Evolutionary conservation across 345 rosid species (phyloP), one percentile per base, ranked within the genome.

Genomic region (Geranium rotundifolium): DNA sequence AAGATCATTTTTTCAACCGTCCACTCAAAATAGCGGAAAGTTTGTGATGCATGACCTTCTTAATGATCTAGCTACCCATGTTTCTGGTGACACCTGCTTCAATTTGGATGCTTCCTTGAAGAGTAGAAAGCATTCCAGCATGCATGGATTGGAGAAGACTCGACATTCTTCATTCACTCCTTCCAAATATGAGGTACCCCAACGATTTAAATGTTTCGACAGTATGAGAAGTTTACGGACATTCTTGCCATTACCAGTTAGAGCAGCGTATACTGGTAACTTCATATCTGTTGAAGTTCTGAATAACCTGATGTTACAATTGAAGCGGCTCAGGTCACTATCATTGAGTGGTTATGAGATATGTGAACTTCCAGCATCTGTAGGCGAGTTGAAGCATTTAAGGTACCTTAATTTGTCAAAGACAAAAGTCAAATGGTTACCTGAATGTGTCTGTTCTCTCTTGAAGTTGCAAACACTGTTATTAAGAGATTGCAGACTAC

Each of bases 21-120:
- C 72, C 17, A 57, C 46, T 5, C 7, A 34, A 5, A 19, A 61
- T 7, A 17, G 17, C 39, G 60, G 61, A 1, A 9, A 50, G 1
- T 76, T 65, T 61, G 57, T 60, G 54, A 77, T 77, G 76, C 81
- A 77, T 55, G 73, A 73, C 49, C 73, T 69, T 3, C 62, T 73
- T 30, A 58, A 67, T 62, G 73, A 75, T 57, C 54, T 75, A 39
- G 79, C 73, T 57, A 20, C 65, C 50, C 68, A 5, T 31, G 63
- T 67, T 65, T 64, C 63, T 17, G 63, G 63, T 46, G 52, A 46
- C 3, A 46, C 52, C 52, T 46, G 52, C 52, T 46, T 46, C 15
- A 46, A 46, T 46, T 46, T 46, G 52, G 52, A 46, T 4, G 62
- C 50, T 17, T 57, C 10, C 52, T 46, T 46, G 52, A 46, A 46